These are phyloP conservation scores for Tetrahymena borealis DNA, from an alignment of 73 alveolate species.

Conservation along the genomic window DNA sequence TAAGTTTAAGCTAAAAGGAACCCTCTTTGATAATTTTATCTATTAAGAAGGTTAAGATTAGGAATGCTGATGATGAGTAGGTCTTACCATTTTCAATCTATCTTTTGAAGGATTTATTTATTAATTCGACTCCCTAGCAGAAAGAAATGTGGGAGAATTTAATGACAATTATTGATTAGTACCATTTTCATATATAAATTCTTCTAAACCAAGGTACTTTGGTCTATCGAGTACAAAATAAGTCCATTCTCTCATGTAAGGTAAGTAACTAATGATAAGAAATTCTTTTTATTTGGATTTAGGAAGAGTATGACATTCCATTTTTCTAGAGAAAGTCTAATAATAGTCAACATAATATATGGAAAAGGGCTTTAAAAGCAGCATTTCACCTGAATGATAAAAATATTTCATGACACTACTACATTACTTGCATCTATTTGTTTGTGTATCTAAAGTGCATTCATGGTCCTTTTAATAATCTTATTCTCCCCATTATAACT, in stretches of 20 bases:
- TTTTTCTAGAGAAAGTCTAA: not conserved
- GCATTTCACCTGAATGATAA: not conserved
- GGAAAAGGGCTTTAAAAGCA: not conserved
- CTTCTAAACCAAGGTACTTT: not conserved
- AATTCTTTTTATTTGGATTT: not conserved
- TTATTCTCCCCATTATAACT: not conserved
- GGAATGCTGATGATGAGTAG: too few relatives aligned
- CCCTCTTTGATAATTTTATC: too few relatives aligned
- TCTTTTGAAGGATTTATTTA: too few relatives aligned
- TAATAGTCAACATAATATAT: not conserved
- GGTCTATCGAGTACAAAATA: not conserved
- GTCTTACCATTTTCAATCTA: too few relatives aligned
- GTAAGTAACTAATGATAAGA: not conserved
- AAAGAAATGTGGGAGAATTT: not conserved
- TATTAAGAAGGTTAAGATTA: too few relatives aligned
- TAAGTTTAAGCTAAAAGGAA: too few relatives aligned
- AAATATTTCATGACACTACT: not conserved
- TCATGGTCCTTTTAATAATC: not conserved
- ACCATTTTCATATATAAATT: not conserved
- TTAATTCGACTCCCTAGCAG: not conserved
- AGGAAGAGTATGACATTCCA: not conserved
- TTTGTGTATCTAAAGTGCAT: not conserved
- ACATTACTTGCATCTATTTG: not conserved
- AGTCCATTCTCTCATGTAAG: not conserved
- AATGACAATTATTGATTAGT: too few relatives aligned